phyloP scores from a whole-genome alignment of 1,284 basidiomycete species.

The Heterobasidion parviporum region DNA sequence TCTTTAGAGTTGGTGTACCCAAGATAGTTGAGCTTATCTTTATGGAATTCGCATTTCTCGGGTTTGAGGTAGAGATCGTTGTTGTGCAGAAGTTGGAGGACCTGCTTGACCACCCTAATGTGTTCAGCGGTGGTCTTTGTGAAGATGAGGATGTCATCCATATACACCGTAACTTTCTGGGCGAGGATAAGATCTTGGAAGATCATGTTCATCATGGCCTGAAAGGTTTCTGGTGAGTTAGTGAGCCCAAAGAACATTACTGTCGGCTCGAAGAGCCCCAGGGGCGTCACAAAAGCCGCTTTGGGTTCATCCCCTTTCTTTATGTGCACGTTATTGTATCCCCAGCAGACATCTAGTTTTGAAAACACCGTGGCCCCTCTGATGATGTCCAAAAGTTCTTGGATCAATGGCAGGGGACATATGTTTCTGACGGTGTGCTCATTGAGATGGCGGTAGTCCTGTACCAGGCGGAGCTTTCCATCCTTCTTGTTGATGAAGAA shows the following conservation, averaged over 20 bases:
- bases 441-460: too few relatives aligned
- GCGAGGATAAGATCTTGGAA: slow-evolving; percentile 17
- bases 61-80: too few relatives aligned
- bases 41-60: slow-evolving; percentile 31
- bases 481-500: too few relatives aligned
- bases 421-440: too few relatives aligned
- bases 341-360: background rate
- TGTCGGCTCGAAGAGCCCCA: slow-evolving; percentile 18
- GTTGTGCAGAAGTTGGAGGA: too few relatives aligned
- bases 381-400: too few relatives aligned
- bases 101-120: too few relatives aligned
- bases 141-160: too few relatives aligned
- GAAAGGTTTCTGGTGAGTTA: slow-evolving; percentile 18
- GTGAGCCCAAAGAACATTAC: slow-evolving; percentile 22
- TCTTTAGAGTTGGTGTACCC: slow-evolving; percentile 24
- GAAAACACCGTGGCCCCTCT: background rate
- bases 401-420: too few relatives aligned
- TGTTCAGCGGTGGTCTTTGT: too few relatives aligned
- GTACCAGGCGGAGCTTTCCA: too few relatives aligned
- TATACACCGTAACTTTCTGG: too few relatives aligned
- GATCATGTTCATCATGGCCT: slow-evolving; percentile 16
- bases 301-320: background rate
- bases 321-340: background rate
- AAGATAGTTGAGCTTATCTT: slow-evolving; percentile 24
- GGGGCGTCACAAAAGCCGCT: slow-evolving; percentile 17